Evolutionary conservation across 1,284 basidiomycete species (phyloP), one percentile per base, ranked within the genome.

Genomic region (Laetiporus sulphureus): DNA sequence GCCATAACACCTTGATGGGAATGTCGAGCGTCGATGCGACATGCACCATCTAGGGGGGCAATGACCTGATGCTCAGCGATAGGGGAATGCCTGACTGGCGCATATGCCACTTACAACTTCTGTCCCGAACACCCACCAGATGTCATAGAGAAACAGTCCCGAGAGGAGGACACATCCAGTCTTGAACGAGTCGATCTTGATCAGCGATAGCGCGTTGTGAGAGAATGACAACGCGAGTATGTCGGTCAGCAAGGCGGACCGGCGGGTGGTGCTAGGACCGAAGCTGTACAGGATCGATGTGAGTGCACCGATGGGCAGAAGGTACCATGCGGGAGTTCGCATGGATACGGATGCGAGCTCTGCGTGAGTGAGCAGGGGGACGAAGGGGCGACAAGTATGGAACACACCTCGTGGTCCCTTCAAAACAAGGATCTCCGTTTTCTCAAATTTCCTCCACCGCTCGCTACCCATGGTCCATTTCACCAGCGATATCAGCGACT

Each of bases 1-100:
- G 83, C 75, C 87, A 93, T 29, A 93, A 69, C 27, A 95, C 67
- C 64, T 95, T 95, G 66, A 95, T 96, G 11, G 95, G 95, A n/a
- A 86, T 81, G 54, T 98, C 93, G 44, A 98, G 78, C 42, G 77
- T 83, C 25, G 86, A 93, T 1, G 95, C 95, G 1, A 98, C 95
- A 51, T 83, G 83, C 23, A 94, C 84, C 92, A 95, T 94, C 80
- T 89, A 33, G 4, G 23, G 19, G 25, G 15, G 18, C 5, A 24
- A 10, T 3, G 5, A 23, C 19, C 13, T 18, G 27, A n/a, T 36
- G 7, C 11, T 15, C 29, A n/a, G 22, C 33, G 24, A 25, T 21
- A 33, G 13, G 13, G 24, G n/a, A n/a, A 8, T 2, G 16, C n/a
- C 21, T 22, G 1, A 42, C 32, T n/a, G 8, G 29, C 18, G 7